These are phyloP conservation scores for Spiraea crenata DNA, from an alignment of 331 rosid species.

Conservation along the genomic window DNA sequence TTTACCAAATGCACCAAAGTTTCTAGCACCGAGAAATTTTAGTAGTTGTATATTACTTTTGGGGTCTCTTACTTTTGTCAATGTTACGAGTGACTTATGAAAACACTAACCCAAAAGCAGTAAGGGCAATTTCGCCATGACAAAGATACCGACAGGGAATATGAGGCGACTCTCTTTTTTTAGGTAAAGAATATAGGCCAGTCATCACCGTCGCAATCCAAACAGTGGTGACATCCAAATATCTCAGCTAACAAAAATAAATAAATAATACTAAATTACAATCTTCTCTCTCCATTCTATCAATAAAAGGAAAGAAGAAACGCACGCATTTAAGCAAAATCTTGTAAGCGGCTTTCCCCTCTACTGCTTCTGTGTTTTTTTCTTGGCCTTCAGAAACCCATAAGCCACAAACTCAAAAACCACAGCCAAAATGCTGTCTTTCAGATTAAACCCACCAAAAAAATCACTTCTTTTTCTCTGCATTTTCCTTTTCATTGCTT, in stretches of 20 bases:
- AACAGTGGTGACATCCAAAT: not conserved
- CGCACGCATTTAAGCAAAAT: not conserved
- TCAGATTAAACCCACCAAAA: constrained; percentile 19
- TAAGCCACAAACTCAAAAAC: not conserved
- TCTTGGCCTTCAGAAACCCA: not conserved
- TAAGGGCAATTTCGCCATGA: constrained; percentile 6
- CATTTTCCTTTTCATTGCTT: constrained; percentile 8
- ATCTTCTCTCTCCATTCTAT: not conserved
- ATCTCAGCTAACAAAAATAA: not conserved
- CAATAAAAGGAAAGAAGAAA: not conserved
- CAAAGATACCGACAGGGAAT: not conserved
- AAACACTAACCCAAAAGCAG: not conserved
- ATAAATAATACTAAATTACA: not conserved
- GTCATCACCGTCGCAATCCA: not conserved
- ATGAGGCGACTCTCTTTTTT: not conserved
- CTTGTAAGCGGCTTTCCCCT: not conserved
- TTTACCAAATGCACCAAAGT: too few relatives aligned
- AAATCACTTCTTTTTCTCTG: constrained; percentile 9
- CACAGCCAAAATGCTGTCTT: constrained; percentile 14
- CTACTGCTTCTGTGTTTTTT: not conserved
- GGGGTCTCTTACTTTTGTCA: too few relatives aligned
- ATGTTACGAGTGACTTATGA: too few relatives aligned
- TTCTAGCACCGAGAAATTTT: too few relatives aligned
- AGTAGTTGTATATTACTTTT: too few relatives aligned
- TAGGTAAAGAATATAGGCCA: too few relatives aligned